Base-by-base conservation (phyloP, 176 grass and related monocot species). In the Tillandsia leiboldiana region DNA sequence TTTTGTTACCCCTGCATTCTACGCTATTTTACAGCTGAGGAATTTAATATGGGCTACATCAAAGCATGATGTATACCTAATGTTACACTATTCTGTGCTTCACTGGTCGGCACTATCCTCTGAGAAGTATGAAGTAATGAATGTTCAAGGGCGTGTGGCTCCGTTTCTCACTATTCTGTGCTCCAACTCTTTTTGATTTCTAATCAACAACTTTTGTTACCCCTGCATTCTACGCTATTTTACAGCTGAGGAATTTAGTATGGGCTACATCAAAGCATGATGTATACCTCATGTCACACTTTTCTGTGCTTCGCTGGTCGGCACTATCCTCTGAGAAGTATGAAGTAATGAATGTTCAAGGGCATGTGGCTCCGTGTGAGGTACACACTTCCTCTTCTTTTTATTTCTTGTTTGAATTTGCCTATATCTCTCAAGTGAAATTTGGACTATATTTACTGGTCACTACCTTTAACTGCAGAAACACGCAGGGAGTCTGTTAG, bases 11-110 rank as follows among this genome's bases (percentile, higher is more conserved):
- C 5, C 33, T 42, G 33, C 33, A 42, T 42, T 42, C 33, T 42
- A 42, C 7, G 33, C 33, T 42, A 42, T 42, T 75, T 62, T 72
- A 67, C 86, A 92, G 92, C 77, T 96, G 79, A 92, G 88, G 76
- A 96, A 96, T 85, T 82, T 92, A 75, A 78, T 86, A 26, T 96
- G 92, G 88, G 85, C 92, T 57, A 84, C 85, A 14, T 82, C 92
- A 81, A 92, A 77, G 70, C 83, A 96, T 58, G 88, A 96, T 73
- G 86, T 87, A 33, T 96, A 96, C 79, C 80, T 96, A 28, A 77
- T 87, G 79, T 89, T 83, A 54, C 29, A 87, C 64, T 81, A 73
- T 78, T 89, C 83, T 69, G 67, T 87, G 33, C 83, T 92, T 85
- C 92, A 92, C 83, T 92, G 88, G 86, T 89, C 88, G 62, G 67